Conservation (phyloP, 176 grass and related monocot genomes). For the Carex scoparia region DNA sequence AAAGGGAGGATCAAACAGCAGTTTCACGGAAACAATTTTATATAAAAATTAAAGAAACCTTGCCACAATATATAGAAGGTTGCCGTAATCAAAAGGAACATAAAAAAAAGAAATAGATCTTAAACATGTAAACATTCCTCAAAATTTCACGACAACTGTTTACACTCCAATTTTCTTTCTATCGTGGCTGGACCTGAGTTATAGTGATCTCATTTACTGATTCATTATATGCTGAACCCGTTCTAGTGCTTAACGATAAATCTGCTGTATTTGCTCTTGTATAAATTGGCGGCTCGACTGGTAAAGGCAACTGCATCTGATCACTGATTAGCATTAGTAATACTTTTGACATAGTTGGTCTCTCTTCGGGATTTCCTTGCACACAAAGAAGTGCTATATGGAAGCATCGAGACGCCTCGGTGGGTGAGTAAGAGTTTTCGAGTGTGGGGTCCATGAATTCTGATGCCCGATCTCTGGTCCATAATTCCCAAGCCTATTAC, state of each 20-base stretch:
- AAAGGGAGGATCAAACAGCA: slow-evolving; percentile 1
- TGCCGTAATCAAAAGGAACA: neutral
- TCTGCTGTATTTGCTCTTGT: slow-evolving; percentile 28
- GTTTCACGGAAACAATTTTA: neutral
- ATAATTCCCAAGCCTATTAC: slow-evolving; percentile 70
- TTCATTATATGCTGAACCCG: slow-evolving; percentile 42
- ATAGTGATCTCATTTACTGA: slow-evolving; percentile 82
- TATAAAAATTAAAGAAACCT: neutral
- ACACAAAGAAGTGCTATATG: slow-evolving; percentile 75
- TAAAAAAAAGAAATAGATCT: neutral
- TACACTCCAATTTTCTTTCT: neutral
- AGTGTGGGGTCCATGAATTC: slow-evolving; percentile 72
- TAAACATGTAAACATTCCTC: neutral
- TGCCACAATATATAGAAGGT: neutral
- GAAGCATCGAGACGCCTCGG: slow-evolving; percentile 58
- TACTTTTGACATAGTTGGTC: slow-evolving; percentile 71
- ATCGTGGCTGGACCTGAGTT: slow-evolving; percentile 58
- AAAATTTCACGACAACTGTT: slow-evolving; percentile 1
- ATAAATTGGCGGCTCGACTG: slow-evolving; percentile 39
- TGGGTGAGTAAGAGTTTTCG: slow-evolving; percentile 21
- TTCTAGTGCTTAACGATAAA: slow-evolving; percentile 33
- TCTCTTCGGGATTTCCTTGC: slow-evolving; percentile 67
- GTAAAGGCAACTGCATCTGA: slow-evolving; percentile 36
- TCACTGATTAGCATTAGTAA: slow-evolving; percentile 75
- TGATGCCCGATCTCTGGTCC: slow-evolving; percentile 41